Conservation (phyloP, 2,329 filamentous ascomycete species). For the Alternaria brassicicola region DNA sequence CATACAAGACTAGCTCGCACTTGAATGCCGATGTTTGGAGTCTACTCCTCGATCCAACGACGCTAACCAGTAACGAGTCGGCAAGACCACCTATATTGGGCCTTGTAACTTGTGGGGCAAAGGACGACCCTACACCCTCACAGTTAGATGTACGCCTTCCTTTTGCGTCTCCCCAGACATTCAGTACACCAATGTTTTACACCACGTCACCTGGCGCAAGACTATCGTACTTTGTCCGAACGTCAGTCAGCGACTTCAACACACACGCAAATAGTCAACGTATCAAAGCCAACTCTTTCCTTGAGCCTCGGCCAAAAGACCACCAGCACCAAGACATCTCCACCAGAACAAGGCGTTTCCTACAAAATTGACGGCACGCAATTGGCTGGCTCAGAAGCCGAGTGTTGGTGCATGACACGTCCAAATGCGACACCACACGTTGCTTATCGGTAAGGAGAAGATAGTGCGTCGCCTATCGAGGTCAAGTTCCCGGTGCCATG, state of each 20-base stretch:
- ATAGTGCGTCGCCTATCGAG: constrained; percentile 1
- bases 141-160: not conserved
- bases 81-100: not conserved
- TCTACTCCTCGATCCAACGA: not conserved
- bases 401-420: not conserved
- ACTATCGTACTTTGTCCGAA: not conserved
- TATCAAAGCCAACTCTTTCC: not conserved
- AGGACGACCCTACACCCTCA: not conserved
- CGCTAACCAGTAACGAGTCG: not conserved
- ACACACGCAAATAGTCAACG: not conserved
- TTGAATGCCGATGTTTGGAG: not conserved
- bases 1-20: not conserved
- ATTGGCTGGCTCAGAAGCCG: not conserved
- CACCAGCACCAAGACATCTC: not conserved
- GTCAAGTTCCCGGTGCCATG: not conserved
- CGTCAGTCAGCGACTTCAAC: not conserved
- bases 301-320: not conserved
- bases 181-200: not conserved
- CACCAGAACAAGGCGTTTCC: not conserved
- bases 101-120: not conserved
- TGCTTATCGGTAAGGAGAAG: not conserved
- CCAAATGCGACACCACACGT: not conserved
- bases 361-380: not conserved
- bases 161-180: not conserved
- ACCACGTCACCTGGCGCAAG: not conserved